Evolutionary conservation across 805 yeast genomes (phyloP), one percentile per base, ranked within the genome.

Genomic region (Suhomyces prunicola): DNA sequence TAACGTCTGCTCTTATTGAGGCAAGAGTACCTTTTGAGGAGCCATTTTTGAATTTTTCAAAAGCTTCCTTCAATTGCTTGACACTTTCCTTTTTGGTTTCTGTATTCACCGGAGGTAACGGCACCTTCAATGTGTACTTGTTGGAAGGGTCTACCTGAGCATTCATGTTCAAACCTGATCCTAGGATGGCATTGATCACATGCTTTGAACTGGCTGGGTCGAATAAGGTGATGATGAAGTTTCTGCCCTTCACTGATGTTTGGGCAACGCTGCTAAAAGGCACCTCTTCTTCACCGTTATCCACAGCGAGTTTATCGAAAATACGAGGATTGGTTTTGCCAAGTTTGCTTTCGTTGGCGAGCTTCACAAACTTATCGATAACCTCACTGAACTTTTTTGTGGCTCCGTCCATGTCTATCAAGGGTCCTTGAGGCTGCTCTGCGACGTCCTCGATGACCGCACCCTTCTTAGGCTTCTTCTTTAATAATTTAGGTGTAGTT

Each of bases 141-240:
- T 87, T 88, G 50, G 81, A 74, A 1, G 88, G 82, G 54, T 90
- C 92, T 22, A 76, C 77, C 64, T 87, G 92, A 1, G 98, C 96
- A 54, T 86, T 90, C 76, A 93, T 69, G 62, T 88, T 88, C 65
- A 89, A 71, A 8, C 82, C 81, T 0, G 92, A 77, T 1, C 81
- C 86, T 54, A 90, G 67, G 17, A 93, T 84, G 0, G 92, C 78
- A 50, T 90, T 84, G 27, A 87, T 79, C 27, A 93, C 81, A 55
- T 81, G 78, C 60, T 89, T 87, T 40, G 83, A 78, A 58, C 88
- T 80, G 49, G 77, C 78, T 6, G 96, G 96, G 63, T 93, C 97
- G 68, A 87, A 93, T 1, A 91, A 92, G 0, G 97, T 90, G n/a
- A 93, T 82, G 31, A 81, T 70, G 50, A 90, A 74, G 59, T 83